Conservation (phyloP, 2,329 filamentous ascomycete species). For the Teratosphaeria epicoccoides region DNA sequence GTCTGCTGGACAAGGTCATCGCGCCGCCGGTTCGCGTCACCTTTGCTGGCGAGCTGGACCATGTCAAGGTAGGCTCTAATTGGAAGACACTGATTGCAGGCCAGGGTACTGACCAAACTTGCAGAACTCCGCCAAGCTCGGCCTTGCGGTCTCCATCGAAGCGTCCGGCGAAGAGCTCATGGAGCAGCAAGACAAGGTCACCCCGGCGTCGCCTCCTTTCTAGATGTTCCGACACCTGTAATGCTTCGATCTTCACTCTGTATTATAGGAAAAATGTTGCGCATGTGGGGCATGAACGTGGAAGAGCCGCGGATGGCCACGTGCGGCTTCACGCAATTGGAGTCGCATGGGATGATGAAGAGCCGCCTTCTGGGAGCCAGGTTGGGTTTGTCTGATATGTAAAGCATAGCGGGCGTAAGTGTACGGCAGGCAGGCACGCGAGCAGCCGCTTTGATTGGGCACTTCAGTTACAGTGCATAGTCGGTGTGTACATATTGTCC, state of each 20-base stretch:
- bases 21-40: conserved; percentile 86
- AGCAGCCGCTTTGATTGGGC: neutral
- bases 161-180: conserved; percentile 74
- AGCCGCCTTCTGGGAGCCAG: neutral
- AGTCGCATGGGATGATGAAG: neutral
- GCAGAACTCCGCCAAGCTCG: conserved; percentile 89
- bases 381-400: neutral
- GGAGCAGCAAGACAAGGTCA: conserved; percentile 56
- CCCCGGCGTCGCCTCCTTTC: conserved; percentile 33
- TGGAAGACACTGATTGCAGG: neutral
- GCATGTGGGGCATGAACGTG: conserved; percentile 1
- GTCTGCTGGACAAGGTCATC: conserved; percentile 89
- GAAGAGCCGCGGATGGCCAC: neutral
- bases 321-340: neutral
- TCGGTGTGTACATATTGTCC: neutral
- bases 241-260: conserved; percentile 11
- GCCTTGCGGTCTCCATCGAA: conserved; percentile 87
- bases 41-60: conserved; percentile 93
- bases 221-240: conserved; percentile 9
- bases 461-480: neutral
- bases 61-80: conserved; percentile 65
- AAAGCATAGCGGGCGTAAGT: neutral
- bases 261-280: conserved; percentile 6
- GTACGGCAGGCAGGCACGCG: neutral
- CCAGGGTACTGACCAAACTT: neutral